Base-by-base conservation (phyloP, 768 basidiomycete genomes). In the Leccinum arenicola region DNA sequence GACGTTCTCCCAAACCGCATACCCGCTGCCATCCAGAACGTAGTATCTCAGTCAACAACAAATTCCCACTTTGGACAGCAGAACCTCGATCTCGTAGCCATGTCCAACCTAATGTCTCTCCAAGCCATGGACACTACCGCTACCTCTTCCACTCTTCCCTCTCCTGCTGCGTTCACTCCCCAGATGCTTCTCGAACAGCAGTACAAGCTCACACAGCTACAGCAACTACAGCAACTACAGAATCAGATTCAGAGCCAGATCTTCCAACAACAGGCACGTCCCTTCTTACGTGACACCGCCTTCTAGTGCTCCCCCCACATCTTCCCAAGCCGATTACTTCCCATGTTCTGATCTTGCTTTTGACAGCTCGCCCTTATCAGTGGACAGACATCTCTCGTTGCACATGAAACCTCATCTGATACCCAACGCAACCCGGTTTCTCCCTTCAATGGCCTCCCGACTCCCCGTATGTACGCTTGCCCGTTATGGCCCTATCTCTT, bases 171-270 rank as follows among this genome's bases (percentile, higher is more conserved):
- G 2, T 61, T 69, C 59, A 78, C 75, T 36, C 77, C 83, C 6
- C 82, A 86, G 50, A 69, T 83, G 61, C 73, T 89, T 38, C 72
- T 88, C 45, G 87, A 90, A 67, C 89, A 91, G 65, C 89, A 92
- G 70, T 83, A 90, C 75, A 88, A 87, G 70, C 78, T 93, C 49
- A 82, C 82, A 2, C 89, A 90, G 70, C 77, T 93, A 3, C 91
- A 89, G 61, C 86, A 89, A 70, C 77, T 89, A 9, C 89, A 88
- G 68, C 85, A 89, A 70, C 77, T 88, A 12, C 90, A 95, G 68
- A 86, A 88, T 59, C 88, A 92, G 75, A 89, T 93, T 58, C 90
- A 95, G 70, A 86, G 86, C 58, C 88, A 92, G 77, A 89, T 93
- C 60, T 90, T 93, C 59, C 92, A 94, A 67, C 92, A 94, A 69